These are phyloP conservation scores for Agrostemma githago DNA, from an alignment of 148 eudicot species.

Conservation along the genomic window DNA sequence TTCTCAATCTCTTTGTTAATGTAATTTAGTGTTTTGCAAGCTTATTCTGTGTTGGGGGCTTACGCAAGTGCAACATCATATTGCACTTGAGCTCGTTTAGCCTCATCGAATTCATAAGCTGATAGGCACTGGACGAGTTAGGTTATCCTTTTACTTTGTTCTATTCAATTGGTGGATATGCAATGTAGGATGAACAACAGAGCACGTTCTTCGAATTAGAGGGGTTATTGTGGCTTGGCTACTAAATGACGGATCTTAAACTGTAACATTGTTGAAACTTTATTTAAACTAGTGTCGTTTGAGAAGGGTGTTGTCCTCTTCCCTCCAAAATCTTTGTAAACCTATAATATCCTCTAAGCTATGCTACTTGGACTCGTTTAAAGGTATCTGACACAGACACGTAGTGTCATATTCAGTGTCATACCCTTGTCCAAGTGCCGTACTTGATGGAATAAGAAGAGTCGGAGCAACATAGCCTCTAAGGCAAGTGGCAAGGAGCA, in stretches of 20 bases:
- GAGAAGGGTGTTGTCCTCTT: not conserved
- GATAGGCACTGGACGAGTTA: not conserved
- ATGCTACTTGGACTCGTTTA: too few species aligned
- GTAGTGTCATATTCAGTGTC: too few species aligned
- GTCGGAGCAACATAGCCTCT: too few species aligned
- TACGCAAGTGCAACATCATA: not conserved
- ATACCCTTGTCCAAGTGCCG: too few species aligned
- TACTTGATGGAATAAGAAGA: too few species aligned
- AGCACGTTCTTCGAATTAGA: not conserved
- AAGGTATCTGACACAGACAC: too few species aligned
- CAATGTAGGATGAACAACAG: not conserved
- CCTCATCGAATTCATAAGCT: not conserved
- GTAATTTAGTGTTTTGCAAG: not conserved
- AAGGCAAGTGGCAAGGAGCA: not conserved
- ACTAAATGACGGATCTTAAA: not conserved
- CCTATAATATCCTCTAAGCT: not conserved
- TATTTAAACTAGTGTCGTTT: not conserved
- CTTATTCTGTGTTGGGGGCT: not conserved
- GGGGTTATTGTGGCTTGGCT: too few species aligned
- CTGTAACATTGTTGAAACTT: not conserved
- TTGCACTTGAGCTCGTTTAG: not conserved
- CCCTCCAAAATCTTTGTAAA: not conserved
- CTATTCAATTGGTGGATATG: not conserved
- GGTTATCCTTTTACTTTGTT: too few species aligned
- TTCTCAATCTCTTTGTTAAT: not conserved